Evolutionary conservation across 2,329 filamentous ascomycete species (phyloP).

Genomic region (Penicillium decumbens): DNA sequence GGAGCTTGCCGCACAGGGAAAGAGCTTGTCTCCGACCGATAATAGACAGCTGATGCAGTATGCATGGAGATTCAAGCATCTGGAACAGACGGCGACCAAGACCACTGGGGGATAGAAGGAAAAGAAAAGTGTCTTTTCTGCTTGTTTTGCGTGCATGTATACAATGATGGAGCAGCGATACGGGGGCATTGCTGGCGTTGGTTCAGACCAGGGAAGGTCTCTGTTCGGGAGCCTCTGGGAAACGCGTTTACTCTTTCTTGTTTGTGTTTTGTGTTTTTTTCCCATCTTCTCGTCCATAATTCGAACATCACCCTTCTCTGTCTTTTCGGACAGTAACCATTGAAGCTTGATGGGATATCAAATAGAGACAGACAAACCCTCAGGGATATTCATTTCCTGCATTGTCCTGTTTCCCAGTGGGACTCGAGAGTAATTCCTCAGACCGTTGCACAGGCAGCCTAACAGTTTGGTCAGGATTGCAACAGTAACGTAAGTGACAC

Average conservation of each 20-base stretch:
- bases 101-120: slow-evolving; percentile 14
- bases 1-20: slow-evolving; percentile 32
- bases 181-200: slow-evolving; percentile 27
- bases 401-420: not conserved
- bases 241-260: not conserved
- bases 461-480: slow-evolving; percentile 14
- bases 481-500: slow-evolving; percentile 17
- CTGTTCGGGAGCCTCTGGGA: not conserved
- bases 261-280: not conserved
- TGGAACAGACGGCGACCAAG: slow-evolving; percentile 32
- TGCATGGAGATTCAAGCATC: slow-evolving; percentile 33
- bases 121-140: slow-evolving; percentile 10
- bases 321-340: not conserved
- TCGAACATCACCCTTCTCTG: not conserved
- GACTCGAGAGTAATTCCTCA: slow-evolving; percentile 6
- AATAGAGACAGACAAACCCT: not conserved
- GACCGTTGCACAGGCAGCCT: slow-evolving; percentile 16
- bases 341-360: not conserved
- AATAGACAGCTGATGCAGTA: slow-evolving; percentile 33
- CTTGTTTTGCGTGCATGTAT: not conserved
- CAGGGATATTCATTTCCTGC: too few relatives aligned
- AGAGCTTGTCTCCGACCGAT: slow-evolving; percentile 28
- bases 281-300: not conserved
- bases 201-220: slow-evolving; percentile 18
- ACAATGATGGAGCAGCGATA: slow-evolving; percentile 4